phyloP scores from a whole-genome alignment of 2,329 filamentous ascomycete genomes.

The Sporothrix schenckii region DNA sequence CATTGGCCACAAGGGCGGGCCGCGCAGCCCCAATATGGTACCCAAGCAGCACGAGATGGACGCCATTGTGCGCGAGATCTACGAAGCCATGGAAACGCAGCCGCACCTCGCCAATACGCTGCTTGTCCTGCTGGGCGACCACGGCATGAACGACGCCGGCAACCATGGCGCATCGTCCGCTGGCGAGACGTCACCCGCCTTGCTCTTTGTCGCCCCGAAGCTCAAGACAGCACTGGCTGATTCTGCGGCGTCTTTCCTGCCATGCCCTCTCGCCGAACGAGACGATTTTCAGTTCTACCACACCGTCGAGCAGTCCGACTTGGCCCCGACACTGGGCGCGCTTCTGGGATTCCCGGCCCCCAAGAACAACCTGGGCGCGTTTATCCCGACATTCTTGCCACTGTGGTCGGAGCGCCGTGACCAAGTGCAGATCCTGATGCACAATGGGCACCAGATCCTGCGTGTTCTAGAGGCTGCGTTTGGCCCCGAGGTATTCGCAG shows the following conservation, averaged over 20 bases:
- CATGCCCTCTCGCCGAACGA: slow-evolving; percentile 50
- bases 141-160: slow-evolving; percentile 99
- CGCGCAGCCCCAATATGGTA: slow-evolving; percentile 80
- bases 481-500: slow-evolving; percentile 50
- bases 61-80: slow-evolving; percentile 61
- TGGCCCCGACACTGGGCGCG: slow-evolving; percentile 85
- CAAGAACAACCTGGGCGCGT: slow-evolving; percentile 84
- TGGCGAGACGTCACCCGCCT: slow-evolving; percentile 89
- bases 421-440: slow-evolving; percentile 68
- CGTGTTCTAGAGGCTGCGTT: slow-evolving; percentile 76
- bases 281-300: slow-evolving; percentile 82
- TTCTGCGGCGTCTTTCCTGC: background rate
- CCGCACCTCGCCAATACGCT: slow-evolving; percentile 75
- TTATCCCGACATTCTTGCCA: slow-evolving; percentile 76
- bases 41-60: slow-evolving; percentile 87
- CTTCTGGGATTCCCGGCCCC: slow-evolving; percentile 86
- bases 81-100: slow-evolving; percentile 70
- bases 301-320: slow-evolving; percentile 88
- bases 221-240: slow-evolving; percentile 48
- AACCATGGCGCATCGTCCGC: slow-evolving; percentile 94
- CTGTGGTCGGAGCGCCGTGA: slow-evolving; percentile 71
- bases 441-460: slow-evolving; percentile 80
- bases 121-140: slow-evolving; percentile 86
- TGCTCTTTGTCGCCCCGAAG: slow-evolving; percentile 89
- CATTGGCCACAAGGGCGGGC: slow-evolving; percentile 95